Conservation (phyloP, 2,329 filamentous ascomycete species). For the Cordyceps javanica region DNA sequence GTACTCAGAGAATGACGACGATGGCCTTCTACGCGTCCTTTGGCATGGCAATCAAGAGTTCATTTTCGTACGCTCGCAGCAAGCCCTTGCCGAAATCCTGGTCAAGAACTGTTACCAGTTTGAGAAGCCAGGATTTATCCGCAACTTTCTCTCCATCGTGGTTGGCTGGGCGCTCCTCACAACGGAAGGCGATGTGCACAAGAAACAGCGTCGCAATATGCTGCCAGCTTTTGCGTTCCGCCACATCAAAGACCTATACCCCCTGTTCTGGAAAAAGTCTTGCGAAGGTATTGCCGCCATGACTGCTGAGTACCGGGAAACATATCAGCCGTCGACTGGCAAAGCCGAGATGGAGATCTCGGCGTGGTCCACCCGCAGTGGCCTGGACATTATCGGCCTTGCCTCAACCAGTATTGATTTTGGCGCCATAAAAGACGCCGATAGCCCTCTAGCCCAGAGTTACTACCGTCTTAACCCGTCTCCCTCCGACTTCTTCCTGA, state of each 20-base stretch:
- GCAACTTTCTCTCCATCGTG: constrained; percentile 75
- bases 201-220: constrained; percentile 25
- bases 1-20: constrained; percentile 53
- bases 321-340: neutral
- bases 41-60: constrained; percentile 52
- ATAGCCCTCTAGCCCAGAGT: constrained; percentile 29
- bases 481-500: neutral
- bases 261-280: constrained; percentile 27
- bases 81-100: constrained; percentile 58
- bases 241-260: constrained; percentile 27
- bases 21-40: constrained; percentile 59
- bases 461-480: constrained; percentile 20
- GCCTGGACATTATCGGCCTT: constrained; percentile 29
- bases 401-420: constrained; percentile 28
- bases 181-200: constrained; percentile 27
- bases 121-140: constrained; percentile 42
- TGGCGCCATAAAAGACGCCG: constrained; percentile 24
- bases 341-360: constrained; percentile 15
- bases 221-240: constrained; percentile 24
- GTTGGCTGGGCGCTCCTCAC: constrained; percentile 54
- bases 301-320: neutral
- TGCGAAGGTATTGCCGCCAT: constrained; percentile 17
- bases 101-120: constrained; percentile 61
- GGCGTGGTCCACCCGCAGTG: constrained; percentile 19
- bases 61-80: constrained; percentile 49